Evolutionary conservation across 2,329 filamentous ascomycete genomes (phyloP).

Genomic region (Epichloe glyceriae): DNA sequence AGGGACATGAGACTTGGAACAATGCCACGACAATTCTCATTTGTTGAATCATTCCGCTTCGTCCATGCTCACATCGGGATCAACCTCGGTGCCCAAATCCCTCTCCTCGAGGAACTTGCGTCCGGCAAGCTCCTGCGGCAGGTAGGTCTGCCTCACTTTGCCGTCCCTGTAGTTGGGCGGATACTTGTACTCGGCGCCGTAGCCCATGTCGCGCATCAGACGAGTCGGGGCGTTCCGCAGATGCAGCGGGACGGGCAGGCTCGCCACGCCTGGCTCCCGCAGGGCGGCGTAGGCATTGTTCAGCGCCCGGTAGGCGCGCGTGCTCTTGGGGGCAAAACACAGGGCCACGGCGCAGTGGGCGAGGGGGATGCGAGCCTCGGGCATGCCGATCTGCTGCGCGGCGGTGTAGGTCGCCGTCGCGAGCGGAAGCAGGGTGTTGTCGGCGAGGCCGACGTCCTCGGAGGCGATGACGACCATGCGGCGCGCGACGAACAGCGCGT

Average conservation of each 20-base stretch:
- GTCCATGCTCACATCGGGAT: slow-evolving; percentile 48
- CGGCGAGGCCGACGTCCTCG: slow-evolving; percentile 85
- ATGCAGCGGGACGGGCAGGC: slow-evolving; percentile 73
- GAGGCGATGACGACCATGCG: slow-evolving; percentile 90
- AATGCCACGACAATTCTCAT: neutral
- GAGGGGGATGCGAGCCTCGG: slow-evolving; percentile 84
- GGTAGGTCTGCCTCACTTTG: slow-evolving; percentile 71
- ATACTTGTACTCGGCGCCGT: slow-evolving; percentile 89
- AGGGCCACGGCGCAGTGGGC: slow-evolving; percentile 79
- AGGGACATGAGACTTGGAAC: too few species aligned
- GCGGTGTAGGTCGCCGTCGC: slow-evolving; percentile 80
- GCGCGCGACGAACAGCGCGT: slow-evolving; percentile 81
- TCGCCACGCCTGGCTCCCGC: slow-evolving; percentile 70
- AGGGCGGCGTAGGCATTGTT: slow-evolving; percentile 70
- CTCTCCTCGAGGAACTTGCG: slow-evolving; percentile 64
- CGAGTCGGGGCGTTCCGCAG: slow-evolving; percentile 83
- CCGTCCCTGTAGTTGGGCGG: slow-evolving; percentile 83
- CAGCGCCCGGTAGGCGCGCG: slow-evolving; percentile 69
- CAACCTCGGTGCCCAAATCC: slow-evolving; percentile 67
- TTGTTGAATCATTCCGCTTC: slow-evolving; percentile 5
- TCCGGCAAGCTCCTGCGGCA: slow-evolving; percentile 64
- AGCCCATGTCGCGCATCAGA: slow-evolving; percentile 86
- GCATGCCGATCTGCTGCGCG: slow-evolving; percentile 86
- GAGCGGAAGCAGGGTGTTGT: slow-evolving; percentile 69
- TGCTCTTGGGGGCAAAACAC: slow-evolving; percentile 71